Conservation (phyloP, 345 rosid species). For the Gossypioides kirkii region DNA sequence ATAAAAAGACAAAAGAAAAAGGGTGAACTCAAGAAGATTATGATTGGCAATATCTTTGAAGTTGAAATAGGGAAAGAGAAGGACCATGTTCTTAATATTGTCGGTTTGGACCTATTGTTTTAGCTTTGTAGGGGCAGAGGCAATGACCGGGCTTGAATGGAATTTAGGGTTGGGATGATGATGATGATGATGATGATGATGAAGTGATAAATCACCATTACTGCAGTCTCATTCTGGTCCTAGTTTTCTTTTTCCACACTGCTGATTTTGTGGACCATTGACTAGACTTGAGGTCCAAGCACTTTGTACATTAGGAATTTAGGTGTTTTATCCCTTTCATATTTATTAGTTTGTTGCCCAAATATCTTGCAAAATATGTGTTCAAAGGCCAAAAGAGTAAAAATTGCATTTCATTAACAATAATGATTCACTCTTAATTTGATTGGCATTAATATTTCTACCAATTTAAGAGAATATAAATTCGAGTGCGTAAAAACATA, state of each 20-base stretch:
- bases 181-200: too few relatives aligned
- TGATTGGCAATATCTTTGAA: background rate
- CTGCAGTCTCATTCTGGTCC: background rate
- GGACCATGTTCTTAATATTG: background rate
- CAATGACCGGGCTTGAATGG: background rate
- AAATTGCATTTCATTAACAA: too few relatives aligned
- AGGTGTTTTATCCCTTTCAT: background rate
- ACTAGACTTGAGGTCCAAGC: background rate
- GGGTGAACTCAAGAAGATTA: background rate
- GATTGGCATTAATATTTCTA: too few relatives aligned
- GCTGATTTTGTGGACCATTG: conserved; percentile 1
- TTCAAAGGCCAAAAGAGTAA: too few relatives aligned
- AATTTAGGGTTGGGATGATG: background rate
- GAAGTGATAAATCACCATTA: background rate
- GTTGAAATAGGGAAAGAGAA: background rate
- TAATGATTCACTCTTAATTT: too few relatives aligned
- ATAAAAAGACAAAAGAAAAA: background rate
- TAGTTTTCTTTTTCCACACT: background rate
- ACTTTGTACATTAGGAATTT: background rate
- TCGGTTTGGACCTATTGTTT: background rate
- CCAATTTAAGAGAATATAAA: too few relatives aligned
- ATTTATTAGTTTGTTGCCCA: background rate
- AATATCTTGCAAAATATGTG: background rate
- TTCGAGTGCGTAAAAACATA: too few relatives aligned
- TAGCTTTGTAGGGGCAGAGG: background rate